A percentile compares a stretch with the other conserved stretches of the same genome.
phyloP scores from a whole-genome alignment of 331 rosid genomes.

The Malus hybrid region DNA sequence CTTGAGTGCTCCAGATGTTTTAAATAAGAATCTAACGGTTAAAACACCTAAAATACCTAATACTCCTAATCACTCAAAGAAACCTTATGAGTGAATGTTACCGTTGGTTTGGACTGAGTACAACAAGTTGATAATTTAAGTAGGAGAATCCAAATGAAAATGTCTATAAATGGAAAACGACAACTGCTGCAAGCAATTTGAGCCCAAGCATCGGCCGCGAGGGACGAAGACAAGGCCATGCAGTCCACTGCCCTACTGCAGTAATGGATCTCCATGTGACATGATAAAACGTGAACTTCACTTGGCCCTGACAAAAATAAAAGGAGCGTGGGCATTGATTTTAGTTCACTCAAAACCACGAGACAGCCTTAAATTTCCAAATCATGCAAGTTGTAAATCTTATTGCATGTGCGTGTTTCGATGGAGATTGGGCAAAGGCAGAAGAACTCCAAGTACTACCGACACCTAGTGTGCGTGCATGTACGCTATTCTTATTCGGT shows the following conservation, averaged over 20 bases:
- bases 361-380: not conserved
- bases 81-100: too few species aligned
- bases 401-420: not conserved
- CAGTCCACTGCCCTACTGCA: too few species aligned
- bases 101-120: too few species aligned
- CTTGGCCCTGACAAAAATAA: not conserved
- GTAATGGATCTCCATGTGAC: not conserved
- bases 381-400: not conserved
- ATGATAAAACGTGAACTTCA: not conserved
- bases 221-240: too few species aligned
- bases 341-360: not conserved
- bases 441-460: slow-evolving; percentile 5
- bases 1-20: accelerated
- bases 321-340: not conserved
- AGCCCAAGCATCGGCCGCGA: too few species aligned
- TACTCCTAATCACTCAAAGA: too few species aligned
- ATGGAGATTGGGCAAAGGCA: too few species aligned
- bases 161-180: not conserved
- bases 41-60: too few species aligned
- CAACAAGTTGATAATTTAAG: too few species aligned
- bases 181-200: not conserved
- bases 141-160: not conserved
- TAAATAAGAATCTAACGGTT: too few species aligned
- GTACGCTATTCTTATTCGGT: not conserved
- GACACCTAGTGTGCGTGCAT: not conserved